Percentiles rank a stretch among this genome's conserved stretches.
Conservation (phyloP, 75 land plant species). For the Selaginella moellendorffii region DNA sequence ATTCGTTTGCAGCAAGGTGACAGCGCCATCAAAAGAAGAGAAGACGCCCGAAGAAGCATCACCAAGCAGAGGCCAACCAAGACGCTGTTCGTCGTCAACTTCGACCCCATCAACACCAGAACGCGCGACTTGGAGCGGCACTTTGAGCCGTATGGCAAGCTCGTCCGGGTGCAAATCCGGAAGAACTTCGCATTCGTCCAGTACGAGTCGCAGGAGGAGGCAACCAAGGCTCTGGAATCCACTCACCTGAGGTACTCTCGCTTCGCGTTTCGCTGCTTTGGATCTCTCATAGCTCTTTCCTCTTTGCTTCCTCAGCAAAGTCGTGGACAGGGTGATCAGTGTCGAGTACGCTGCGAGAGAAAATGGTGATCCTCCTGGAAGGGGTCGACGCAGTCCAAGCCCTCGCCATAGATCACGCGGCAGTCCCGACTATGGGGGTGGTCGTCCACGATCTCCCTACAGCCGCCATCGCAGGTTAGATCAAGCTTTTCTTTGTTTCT, state of each 20-base stretch:
- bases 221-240: conserved; percentile 66
- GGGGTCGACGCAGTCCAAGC: conserved; percentile 17
- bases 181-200: conserved; percentile 80
- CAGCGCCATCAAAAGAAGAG: conserved; percentile 46
- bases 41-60: conserved; percentile 47
- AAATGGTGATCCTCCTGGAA: conserved; percentile 56
- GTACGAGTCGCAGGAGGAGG: conserved; percentile 63
- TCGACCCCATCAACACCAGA: conserved; percentile 65
- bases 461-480: too few species aligned
- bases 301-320: conserved; percentile 40
- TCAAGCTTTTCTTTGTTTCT: not conserved
- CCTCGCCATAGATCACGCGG: conserved; percentile 20
- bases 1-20: conserved; percentile 52
- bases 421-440: conserved; percentile 51
- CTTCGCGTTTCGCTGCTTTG: too few species aligned
- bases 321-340: conserved; percentile 71
- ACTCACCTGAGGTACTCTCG: conserved; percentile 82
- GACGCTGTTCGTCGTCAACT: conserved; percentile 90
- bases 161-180: conserved; percentile 62
- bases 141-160: conserved; percentile 83
- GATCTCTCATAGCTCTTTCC: too few species aligned
- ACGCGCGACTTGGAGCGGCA: conserved; percentile 65
- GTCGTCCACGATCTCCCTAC: conserved; percentile 15
- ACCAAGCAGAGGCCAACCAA: conserved; percentile 58
- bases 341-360: conserved; percentile 85